Conservation (phyloP, 208 protist genomes). For the Leishmania amazonensis region DNA sequence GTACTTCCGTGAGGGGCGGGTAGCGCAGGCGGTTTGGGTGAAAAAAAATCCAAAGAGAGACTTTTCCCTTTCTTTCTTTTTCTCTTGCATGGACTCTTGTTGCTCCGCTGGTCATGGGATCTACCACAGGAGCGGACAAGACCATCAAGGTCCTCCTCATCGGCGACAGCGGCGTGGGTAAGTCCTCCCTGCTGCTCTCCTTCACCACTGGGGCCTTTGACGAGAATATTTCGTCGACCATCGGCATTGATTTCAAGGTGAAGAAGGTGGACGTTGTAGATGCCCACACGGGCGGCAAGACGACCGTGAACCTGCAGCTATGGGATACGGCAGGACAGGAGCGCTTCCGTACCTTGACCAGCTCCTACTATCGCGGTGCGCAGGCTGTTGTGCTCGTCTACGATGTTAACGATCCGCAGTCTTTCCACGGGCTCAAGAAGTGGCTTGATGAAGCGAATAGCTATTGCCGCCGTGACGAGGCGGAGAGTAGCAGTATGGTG, state of each 20-base stretch:
- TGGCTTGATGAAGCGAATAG: conserved; percentile 79
- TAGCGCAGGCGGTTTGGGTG: background rate
- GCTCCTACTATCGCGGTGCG: conserved; percentile 84
- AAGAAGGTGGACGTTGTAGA: conserved; percentile 77
- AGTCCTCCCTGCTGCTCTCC: conserved; percentile 79
- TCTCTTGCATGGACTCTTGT: background rate
- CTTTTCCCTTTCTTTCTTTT: background rate
- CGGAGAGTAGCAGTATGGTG: conserved; percentile 38
- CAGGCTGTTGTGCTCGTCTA: conserved; percentile 89
- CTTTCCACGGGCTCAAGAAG: conserved; percentile 72
- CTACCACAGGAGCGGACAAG: conserved; percentile 29
- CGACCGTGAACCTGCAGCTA: conserved; percentile 84
- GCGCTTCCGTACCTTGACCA: conserved; percentile 83
- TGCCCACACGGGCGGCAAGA: conserved; percentile 32
- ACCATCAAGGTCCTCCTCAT: conserved; percentile 87
- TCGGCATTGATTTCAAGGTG: conserved; percentile 91
- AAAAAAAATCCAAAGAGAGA: background rate
- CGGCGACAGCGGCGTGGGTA: conserved; percentile 84
- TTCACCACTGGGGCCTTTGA: conserved; percentile 78
- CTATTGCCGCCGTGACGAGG: conserved; percentile 54
- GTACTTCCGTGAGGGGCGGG: background rate
- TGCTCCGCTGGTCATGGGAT: conserved; percentile 12
- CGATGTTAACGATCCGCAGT: conserved; percentile 76
- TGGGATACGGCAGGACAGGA: conserved; percentile 92
- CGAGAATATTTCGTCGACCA: conserved; percentile 64